Evolutionary conservation across 108 stramenopile genomes (phyloP), one percentile per base, ranked within the genome.

Genomic region (Mediolabrus comicus): DNA sequence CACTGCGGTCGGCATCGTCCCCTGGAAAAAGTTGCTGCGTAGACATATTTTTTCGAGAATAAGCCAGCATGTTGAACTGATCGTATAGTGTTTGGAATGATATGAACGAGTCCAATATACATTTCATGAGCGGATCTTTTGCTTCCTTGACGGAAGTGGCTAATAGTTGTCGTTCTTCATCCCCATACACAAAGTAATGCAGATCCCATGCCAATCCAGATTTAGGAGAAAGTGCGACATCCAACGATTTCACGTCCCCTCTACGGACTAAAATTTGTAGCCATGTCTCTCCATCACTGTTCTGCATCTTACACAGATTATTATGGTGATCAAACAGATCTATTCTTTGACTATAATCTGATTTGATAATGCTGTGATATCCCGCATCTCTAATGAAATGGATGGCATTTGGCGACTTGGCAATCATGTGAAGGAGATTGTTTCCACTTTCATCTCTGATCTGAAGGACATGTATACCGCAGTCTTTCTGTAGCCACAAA

Each of bases 401-500:
- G 16, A 31, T 17, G 8, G 64, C 64, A 53, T 29, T 17, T 32
- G 32, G 49, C 1, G 64, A 65, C 41, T 29, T 53, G 24, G 64
- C 64, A 19, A 65, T 65, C 51, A 30, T 33, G 29, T 65, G 64
- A 30, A 65, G 64, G 3, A 65, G 27, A 8, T 51, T 65, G 28
- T 65, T 53, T 32, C 51, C 51, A 31, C 12, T 31, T 32, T 46
- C 10, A 49, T 65, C 64, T 16, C 10, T 29, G 12, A 65, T 51
- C n/a, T 4, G 7, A 49, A 26, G 10, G 3, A 65, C 51, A 53
- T 65, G 51, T 32, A 65, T 30, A 1, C n/a, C 29, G 16, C 51
- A 65, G 17, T 33, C 31, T 17, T 65, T 5, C 31, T 65, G 64
- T 30, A 65, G 43, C 64, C 64, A 65, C 2, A 49, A 14, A 2